Conservation (phyloP, 106 monocot genomes). For the Xerophyta viscosa region DNA sequence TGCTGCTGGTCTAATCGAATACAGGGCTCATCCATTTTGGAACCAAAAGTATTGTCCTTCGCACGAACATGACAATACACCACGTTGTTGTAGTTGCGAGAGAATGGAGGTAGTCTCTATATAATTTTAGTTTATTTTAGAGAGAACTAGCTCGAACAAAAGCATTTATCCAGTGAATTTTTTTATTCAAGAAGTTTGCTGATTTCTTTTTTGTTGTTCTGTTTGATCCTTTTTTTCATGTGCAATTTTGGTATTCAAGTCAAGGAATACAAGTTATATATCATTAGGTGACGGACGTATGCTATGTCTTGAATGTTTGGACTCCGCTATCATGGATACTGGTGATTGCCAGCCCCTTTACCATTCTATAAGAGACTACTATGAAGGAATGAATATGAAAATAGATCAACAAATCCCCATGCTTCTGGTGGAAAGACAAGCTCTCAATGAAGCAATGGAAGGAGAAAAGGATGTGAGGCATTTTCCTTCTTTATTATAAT, state of each 20-base stretch:
- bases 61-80: conserved; percentile 82
- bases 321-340: conserved; percentile 90
- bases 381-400: conserved; percentile 97
- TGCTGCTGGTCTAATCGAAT: conserved; percentile 79
- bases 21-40: conserved; percentile 96
- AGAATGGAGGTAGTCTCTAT: conserved; percentile 77
- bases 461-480: conserved; percentile 80
- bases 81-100: conserved; percentile 95
- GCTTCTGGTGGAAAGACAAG: conserved; percentile 95
- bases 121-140: too few relatives aligned
- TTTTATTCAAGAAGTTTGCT: background rate
- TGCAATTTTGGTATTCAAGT: conserved; percentile 37
- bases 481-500: background rate
- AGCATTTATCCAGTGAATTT: background rate
- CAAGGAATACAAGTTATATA: conserved; percentile 66
- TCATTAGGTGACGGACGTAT: conserved; percentile 82
- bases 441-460: conserved; percentile 98
- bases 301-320: conserved; percentile 89
- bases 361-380: conserved; percentile 90
- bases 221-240: too few relatives aligned
- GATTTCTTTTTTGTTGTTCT: background rate
- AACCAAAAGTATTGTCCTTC: conserved; percentile 94
- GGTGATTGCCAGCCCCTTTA: conserved; percentile 94
- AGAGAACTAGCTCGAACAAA: too few relatives aligned
- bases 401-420: conserved; percentile 98